Percentiles rank a stretch among this genome's conserved stretches.
Evolutionary conservation across 331 rosid species (phyloP).

Genomic region (Malus hybrid): DNA sequence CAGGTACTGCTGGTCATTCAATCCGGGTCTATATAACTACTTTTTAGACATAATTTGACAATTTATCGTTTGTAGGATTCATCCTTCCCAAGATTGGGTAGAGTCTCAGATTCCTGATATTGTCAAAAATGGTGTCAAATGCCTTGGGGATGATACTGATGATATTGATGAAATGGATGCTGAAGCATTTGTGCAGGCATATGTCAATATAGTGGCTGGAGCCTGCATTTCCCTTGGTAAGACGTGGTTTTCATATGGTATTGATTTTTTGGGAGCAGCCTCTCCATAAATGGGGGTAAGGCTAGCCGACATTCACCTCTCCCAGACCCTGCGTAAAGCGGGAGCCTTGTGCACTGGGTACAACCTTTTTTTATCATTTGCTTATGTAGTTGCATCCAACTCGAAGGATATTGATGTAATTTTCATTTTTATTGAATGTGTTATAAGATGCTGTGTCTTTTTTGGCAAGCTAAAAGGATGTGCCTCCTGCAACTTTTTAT

Average conservation of each 20-base stretch:
- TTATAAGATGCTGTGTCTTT: not conserved
- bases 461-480: not conserved
- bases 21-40: conserved; percentile 10
- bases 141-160: conserved; percentile 54
- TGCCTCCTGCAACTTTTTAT: not conserved
- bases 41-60: conserved; percentile 20
- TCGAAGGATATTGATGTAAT: not conserved
- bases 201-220: conserved; percentile 89
- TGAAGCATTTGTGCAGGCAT: conserved; percentile 89
- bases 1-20: conserved; percentile 65
- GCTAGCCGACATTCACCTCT: too few species aligned
- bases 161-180: conserved; percentile 80
- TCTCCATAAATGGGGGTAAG: too few species aligned
- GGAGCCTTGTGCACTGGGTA: too few species aligned
- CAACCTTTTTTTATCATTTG: too few species aligned
- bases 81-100: conserved; percentile 90
- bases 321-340: too few species aligned
- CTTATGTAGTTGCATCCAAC: not conserved
- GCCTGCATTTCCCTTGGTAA: conserved; percentile 94
- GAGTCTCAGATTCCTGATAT: conserved; percentile 86
- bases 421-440: not conserved
- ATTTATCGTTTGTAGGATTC: conserved; percentile 49
- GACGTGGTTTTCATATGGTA: conserved; percentile 2
- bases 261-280: not conserved
- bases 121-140: conserved; percentile 53